phyloP scores from a whole-genome alignment of 1,284 basidiomycete species.

The Takashimella koratensis region DNA sequence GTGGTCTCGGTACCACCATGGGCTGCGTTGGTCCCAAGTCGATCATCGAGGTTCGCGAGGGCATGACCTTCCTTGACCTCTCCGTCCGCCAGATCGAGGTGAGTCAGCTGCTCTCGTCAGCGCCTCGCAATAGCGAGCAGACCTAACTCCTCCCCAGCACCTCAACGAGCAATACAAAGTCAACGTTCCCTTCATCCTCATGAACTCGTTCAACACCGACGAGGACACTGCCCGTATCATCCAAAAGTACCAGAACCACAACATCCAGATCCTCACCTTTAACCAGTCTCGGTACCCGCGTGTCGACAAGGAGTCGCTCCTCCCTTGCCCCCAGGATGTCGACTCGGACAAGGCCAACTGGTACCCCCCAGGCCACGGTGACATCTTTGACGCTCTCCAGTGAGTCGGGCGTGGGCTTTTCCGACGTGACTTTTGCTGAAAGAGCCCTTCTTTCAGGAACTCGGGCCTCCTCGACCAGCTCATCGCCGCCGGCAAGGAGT shows the following conservation, averaged over 20 bases:
- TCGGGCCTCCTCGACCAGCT: slow-evolving; percentile 95
- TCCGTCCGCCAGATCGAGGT: slow-evolving; percentile 94
- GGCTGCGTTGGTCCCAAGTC: slow-evolving; percentile 63
- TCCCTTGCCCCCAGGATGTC: slow-evolving; percentile 81
- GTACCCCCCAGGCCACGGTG: slow-evolving; percentile 99
- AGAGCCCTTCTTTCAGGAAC: too few species aligned
- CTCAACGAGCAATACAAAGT: slow-evolving; percentile 59
- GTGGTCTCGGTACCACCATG: slow-evolving; percentile 77
- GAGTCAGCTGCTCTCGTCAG: slow-evolving; percentile 15
- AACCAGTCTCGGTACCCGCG: slow-evolving; percentile 99
- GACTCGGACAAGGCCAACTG: slow-evolving; percentile 92
- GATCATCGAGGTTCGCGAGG: slow-evolving; percentile 87
- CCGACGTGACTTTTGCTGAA: too few species aligned
- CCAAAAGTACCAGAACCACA: slow-evolving; percentile 98
- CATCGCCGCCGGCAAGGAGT: slow-evolving; percentile 93
- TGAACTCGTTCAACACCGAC: slow-evolving; percentile 99
- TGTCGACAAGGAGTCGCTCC: slow-evolving; percentile 89
- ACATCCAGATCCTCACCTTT: slow-evolving; percentile 83
- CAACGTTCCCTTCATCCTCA: slow-evolving; percentile 95
- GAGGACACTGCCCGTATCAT: slow-evolving; percentile 96
- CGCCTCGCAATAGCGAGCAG: not conserved
- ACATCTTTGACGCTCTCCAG: slow-evolving; percentile 53
- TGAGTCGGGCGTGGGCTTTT: too few species aligned
- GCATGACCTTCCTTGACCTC: slow-evolving; percentile 99
- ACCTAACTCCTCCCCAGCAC: slow-evolving; percentile 47